Percentiles rank a stretch among this genome's conserved stretches.
Evolutionary conservation across 208 protist genomes (phyloP).

Genomic region (Dictyostelium gargantuum): DNA sequence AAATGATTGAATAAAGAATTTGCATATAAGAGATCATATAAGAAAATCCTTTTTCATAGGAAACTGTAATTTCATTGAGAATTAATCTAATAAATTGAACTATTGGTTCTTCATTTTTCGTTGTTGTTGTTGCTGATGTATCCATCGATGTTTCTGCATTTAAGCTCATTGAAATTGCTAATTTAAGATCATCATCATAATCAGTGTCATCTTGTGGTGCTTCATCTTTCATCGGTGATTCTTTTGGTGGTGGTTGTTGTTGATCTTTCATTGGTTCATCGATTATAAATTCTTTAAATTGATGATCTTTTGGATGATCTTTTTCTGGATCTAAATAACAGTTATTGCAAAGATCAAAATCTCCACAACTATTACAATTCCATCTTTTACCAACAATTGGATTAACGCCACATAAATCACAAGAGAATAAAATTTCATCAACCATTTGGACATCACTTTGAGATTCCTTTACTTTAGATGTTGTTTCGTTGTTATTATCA

Average conservation of each 20-base stretch:
- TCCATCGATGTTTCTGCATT: not conserved
- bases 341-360: conserved; percentile 78
- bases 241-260: no score
- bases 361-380: conserved; percentile 76
- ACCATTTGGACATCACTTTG: not conserved
- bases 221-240: not conserved
- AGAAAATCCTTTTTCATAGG: conserved; percentile 13
- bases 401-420: conserved; percentile 64
- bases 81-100: not conserved
- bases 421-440: conserved; percentile 49
- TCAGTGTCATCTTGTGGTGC: not conserved
- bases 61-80: not conserved
- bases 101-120: not conserved
- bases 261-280: conserved; percentile 21
- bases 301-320: conserved; percentile 26
- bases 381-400: conserved; percentile 69
- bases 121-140: not conserved
- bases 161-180: conserved; percentile 50
- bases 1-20: not conserved
- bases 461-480: not conserved
- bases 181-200: conserved; percentile 29
- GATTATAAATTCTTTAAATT: not conserved
- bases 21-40: not conserved
- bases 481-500: not conserved
- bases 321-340: conserved; percentile 57